Base-by-base conservation (phyloP, 2,329 filamentous ascomycete species). In the Pseudogymnoascus sp. region DNA sequence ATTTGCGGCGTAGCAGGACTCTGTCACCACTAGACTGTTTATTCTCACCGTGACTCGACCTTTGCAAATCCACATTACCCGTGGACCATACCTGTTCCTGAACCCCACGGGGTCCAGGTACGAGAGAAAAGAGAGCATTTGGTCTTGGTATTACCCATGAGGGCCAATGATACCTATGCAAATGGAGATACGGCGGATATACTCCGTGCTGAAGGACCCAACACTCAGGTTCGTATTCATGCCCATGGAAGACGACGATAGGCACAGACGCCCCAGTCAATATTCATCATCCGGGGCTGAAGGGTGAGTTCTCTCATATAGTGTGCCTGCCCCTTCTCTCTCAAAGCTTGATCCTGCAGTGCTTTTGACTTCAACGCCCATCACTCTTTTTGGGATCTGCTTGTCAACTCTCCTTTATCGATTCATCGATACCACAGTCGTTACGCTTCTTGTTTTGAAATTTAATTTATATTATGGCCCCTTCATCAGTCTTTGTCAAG, bases 371-470 rank as follows among this genome's bases (percentile, higher is more conserved):
- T 31, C 33, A 33, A 62, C 31, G 62, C 62, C 65, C 66, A 67
- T 64, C 66, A 67, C 65, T 66, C 67, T 61, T 63, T 67, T 62
- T 66, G 66, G 64, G 65, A 63, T 61, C 38, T 33, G 59, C 18
- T 40, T 63, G 58, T 62, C 62, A 63, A 60, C 65, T 63, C 64
- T 66, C 64, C 63, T 66, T 63, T 65, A 63, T 66, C 66, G 65
- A 69, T 67, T 62, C 66, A 63, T 67, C 67, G 67, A 45, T 69
- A 60, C 58, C 58, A 60, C 67, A 23, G 67, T 69, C 43, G 33
- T 62, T 62, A 35, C 31, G 35, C 16, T 63, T 62, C 59, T 21
- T 65, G 37, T 33, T 65, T 38, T 18, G 62, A 63, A 58, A 64
- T 61, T 61, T 62, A 49, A 59, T 62, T 40, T 45, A 35, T 52